Base-by-base conservation (phyloP, 257 asterid genomes). In the Penstemon barbatus region DNA sequence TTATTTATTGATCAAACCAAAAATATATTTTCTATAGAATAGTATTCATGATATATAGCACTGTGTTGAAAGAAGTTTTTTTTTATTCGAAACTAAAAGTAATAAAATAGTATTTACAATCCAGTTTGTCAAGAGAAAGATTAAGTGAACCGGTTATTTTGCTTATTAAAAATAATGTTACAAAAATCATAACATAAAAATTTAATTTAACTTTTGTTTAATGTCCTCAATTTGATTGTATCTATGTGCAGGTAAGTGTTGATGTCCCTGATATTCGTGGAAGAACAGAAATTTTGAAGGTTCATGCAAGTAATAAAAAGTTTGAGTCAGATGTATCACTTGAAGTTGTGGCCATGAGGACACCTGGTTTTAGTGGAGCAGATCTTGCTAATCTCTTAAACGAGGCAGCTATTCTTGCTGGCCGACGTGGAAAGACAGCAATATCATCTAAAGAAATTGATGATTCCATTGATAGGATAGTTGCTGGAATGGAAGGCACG, bases 401-500 rank as follows among this genome's bases (percentile, higher is more conserved):
- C 5, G 99, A 94, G 81, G 98, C 98, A 39, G 99, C 99, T 65
- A 94, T 94, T 69, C 71, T 94, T 74, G 91, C 99, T 41, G 98
- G 98, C 49, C 77, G 98, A 61, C 94, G 96, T n/a, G 99, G 90
- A 44, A 91, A 81, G 81, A 61, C 90, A 5, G 93, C 90, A 36
- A 91, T 94, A 38, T 79, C 99, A 19, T 86, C 96, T 18, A 94
- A 89, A 83, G 99, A 94, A 77, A 83, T 91, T 48, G 99, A 94
- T 72, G 99, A 94, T 72, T 91, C 98, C 5, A 94, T 94, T 71
- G 99, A 94, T 73, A 85, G 98, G 81, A 94, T 91, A 46, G 99
- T 94, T 65, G 99, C 98, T 11, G 99, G 99, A 59, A 94, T 94
- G 99, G 98, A 94, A 78, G 97, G 99, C 45, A 94, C 97, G 42